Conservation (phyloP, 1,284 basidiomycete genomes). For the Naganishia liquefaciens region DNA sequence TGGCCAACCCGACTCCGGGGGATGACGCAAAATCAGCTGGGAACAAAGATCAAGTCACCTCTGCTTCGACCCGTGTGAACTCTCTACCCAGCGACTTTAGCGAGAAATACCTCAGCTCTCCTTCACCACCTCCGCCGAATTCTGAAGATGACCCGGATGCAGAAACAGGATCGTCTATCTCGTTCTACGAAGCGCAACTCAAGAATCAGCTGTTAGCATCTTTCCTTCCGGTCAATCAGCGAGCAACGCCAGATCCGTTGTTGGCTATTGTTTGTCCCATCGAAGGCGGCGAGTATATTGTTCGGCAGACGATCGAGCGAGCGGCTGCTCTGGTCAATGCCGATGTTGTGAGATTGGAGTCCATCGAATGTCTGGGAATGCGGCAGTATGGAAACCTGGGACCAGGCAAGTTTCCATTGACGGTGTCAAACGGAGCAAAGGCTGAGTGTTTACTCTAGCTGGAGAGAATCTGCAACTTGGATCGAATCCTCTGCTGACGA, state of each 20-base stretch:
- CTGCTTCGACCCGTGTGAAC: too few relatives aligned
- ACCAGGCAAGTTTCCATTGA: slow-evolving; percentile 64
- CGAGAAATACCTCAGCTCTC: slow-evolving; percentile 24
- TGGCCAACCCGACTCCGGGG: not conserved
- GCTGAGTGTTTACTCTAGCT: slow-evolving; percentile 54
- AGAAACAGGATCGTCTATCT: not conserved
- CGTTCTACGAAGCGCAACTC: slow-evolving; percentile 30
- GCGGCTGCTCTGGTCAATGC: slow-evolving; percentile 69
- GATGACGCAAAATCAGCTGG: not conserved
- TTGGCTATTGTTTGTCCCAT: slow-evolving; percentile 80
- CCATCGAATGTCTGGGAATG: slow-evolving; percentile 70
- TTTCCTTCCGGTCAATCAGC: slow-evolving; percentile 38
- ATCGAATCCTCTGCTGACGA: slow-evolving; percentile 55
- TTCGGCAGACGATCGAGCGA: slow-evolving; percentile 73
- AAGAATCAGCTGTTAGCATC: slow-evolving; percentile 35
- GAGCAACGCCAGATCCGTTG: slow-evolving; percentile 55
- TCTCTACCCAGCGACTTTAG: slow-evolving; percentile 9
- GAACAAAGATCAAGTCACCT: too few relatives aligned
- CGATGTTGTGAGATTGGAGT: slow-evolving; percentile 77
- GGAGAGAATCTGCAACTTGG: slow-evolving; percentile 56
- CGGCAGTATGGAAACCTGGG: slow-evolving; percentile 54
- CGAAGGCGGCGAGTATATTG: slow-evolving; percentile 75
- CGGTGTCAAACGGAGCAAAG: too few relatives aligned
- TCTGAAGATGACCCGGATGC: not conserved
- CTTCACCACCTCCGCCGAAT: slow-evolving; percentile 1